A percentile compares a stretch with the other conserved stretches of the same genome.
These are phyloP conservation scores for Gleditsia sinensis DNA, from an alignment of 306 rosid species.

Conservation along the genomic window DNA sequence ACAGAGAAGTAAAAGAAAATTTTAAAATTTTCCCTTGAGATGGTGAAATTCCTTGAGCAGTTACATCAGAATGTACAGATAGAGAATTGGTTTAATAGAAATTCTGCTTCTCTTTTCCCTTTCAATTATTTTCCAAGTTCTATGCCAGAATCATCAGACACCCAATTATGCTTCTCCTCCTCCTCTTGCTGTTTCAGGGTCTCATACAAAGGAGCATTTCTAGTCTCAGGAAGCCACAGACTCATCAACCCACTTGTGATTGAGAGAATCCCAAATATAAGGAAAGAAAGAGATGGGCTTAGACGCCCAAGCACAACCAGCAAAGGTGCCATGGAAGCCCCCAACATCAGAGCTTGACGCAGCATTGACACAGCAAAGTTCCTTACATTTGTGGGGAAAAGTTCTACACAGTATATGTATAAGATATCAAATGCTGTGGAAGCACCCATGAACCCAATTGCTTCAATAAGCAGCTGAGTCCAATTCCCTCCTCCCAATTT, in stretches of 20 bases:
- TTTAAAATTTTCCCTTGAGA: not conserved
- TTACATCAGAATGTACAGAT: not conserved
- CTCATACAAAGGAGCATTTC: slow-evolving; percentile 40
- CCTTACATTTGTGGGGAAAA: slow-evolving; percentile 42
- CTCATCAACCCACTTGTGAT: slow-evolving; percentile 23
- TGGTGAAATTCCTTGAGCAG: not conserved
- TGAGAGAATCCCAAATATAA: slow-evolving; percentile 13
- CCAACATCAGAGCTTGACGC: slow-evolving; percentile 33
- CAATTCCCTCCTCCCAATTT: slow-evolving; percentile 27
- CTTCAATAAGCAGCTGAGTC: slow-evolving; percentile 27
- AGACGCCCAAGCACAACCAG: slow-evolving; percentile 31
- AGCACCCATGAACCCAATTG: slow-evolving; percentile 39
- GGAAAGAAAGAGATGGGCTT: slow-evolving; percentile 34
- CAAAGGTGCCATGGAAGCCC: slow-evolving; percentile 42
- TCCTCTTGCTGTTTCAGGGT: slow-evolving; percentile 38
- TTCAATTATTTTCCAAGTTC: slow-evolving; percentile 22
- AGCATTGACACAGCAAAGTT: slow-evolving; percentile 41
- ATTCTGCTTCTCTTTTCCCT: not conserved
- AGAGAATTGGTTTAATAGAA: not conserved
- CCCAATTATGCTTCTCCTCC: slow-evolving; percentile 16
- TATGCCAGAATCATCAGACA: slow-evolving; percentile 10
- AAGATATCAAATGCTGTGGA: slow-evolving; percentile 39
- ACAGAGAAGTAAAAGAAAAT: not conserved
- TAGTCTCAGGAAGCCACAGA: slow-evolving; percentile 38
- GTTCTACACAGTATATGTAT: slow-evolving; percentile 40